These are phyloP conservation scores for Picea sitchensis DNA, from an alignment of 75 land plant species.

Conservation along the genomic window DNA sequence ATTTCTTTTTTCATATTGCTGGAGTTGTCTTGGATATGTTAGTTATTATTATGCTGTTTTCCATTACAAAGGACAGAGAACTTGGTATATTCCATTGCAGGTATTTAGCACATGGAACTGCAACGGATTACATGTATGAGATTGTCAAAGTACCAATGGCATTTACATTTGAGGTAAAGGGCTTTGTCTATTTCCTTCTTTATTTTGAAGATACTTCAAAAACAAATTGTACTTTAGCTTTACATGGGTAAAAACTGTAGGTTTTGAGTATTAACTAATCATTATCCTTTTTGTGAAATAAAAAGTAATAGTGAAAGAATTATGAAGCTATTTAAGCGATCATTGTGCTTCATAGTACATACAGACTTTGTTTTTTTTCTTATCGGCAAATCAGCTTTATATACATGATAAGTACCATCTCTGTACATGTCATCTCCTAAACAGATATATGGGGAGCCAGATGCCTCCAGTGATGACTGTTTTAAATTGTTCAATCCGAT, in stretches of 20 bases:
- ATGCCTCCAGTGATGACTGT: slow-evolving; percentile 77
- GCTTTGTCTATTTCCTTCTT: not conserved
- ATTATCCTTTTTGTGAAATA: not conserved
- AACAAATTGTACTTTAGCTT: not conserved
- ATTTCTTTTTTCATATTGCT: slow-evolving; percentile 6
- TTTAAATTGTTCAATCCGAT: slow-evolving; percentile 96
- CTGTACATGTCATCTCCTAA: not conserved
- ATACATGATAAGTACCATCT: not conserved
- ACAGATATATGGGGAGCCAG: slow-evolving; percentile 85
- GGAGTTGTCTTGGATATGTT: not conserved
- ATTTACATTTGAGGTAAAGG: slow-evolving; percentile 86
- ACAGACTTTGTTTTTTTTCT: not conserved
- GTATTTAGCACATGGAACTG: slow-evolving; percentile 95
- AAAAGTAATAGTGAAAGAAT: not conserved
- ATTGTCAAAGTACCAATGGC: slow-evolving; percentile 72
- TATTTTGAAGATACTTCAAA: not conserved
- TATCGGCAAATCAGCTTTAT: not conserved
- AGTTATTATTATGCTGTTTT: not conserved
- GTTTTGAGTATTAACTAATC: slow-evolving; percentile 1
- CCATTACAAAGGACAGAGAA: not conserved
- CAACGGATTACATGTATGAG: slow-evolving; percentile 95
- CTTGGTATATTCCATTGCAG: slow-evolving; percentile 27
- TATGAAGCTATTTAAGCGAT: not conserved
- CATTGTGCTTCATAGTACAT: not conserved
- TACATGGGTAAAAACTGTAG: not conserved